phyloP scores from a whole-genome alignment of 768 basidiomycete genomes.

The Collybia nuda region DNA sequence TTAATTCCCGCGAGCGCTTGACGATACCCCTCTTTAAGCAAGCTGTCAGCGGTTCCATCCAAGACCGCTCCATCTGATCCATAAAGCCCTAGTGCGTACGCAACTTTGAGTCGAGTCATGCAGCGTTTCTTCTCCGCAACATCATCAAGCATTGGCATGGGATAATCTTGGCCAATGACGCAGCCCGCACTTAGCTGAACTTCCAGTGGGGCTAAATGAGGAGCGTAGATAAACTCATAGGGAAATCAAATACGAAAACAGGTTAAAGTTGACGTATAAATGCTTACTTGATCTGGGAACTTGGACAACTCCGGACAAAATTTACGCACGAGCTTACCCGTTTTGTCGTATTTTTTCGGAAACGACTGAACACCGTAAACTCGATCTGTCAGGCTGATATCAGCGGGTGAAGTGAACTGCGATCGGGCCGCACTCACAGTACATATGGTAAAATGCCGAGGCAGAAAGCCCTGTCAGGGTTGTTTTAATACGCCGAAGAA shows the following conservation, averaged over 20 bases:
- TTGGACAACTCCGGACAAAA: conserved; percentile 8
- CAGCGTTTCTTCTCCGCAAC: conserved; percentile 7
- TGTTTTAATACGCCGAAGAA: not conserved
- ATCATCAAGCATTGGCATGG: conserved; percentile 5
- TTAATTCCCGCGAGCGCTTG: conserved; percentile 3
- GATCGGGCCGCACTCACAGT: conserved; percentile 2
- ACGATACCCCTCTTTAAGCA: not conserved
- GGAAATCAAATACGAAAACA: not conserved
- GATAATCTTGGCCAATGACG: conserved; percentile 9
- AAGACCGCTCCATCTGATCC: conserved; percentile 6
- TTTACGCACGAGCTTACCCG: conserved; percentile 8
- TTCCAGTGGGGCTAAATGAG: conserved; percentile 4
- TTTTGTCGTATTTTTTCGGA: conserved; percentile 13
- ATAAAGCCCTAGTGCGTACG: conserved; percentile 1
- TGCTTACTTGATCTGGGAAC: conserved; percentile 9
- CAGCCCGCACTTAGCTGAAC: conserved; percentile 6
- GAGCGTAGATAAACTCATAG: conserved; percentile 7
- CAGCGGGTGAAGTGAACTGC: not conserved
- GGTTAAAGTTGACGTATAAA: not conserved
- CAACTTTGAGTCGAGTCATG: conserved; percentile 6
- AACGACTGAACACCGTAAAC: conserved; percentile 11
- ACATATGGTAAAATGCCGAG: conserved; percentile 11
- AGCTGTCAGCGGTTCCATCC: conserved; percentile 6
- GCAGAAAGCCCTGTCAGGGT: conserved; percentile 10
- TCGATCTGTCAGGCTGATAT: conserved; percentile 3